Evolutionary conservation across 305 asterid species (phyloP), one percentile per base, ranked within the genome.

Genomic region (Fraxinus angustifolia): DNA sequence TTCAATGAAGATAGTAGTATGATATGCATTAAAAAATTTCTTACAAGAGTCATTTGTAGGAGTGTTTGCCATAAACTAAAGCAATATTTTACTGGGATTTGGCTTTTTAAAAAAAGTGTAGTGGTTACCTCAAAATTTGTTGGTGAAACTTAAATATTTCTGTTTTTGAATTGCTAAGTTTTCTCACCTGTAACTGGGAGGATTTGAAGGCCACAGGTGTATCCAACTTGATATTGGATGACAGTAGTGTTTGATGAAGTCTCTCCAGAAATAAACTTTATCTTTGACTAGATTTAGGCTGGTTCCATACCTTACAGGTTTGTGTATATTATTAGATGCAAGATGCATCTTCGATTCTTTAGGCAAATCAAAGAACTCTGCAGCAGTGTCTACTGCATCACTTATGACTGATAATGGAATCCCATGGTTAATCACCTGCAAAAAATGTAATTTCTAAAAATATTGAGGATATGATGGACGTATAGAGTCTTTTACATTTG

Each of bases 391-490:
- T 72, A 89, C 75, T 28, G 94, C 92, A 56, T 84, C 89, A 28
- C 79, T 81, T 73, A 84, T 74, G 78, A 82, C 75, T 31, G 86
- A 81, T 40, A 79, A 33, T 23, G 89, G 88, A 73, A 92, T 84
- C 60, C 91, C 93, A 53, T 92, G 94, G 85, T 90, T 91, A 86
- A 90, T 85, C 78, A 92, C 94, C 96, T 92, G 86, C 81, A 82
- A 34, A 78, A 35, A 16, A 53, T 53, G 65, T 53, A 53, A 16
- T 4, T 16, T 17, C 8, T 3, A n/a, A 5, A 53, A 21, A 53
- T 53, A 53, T 53, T n/a, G 8, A 14, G 65, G 65, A n/a, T 53
- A n/a, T 16, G 2, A 53, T 45, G 4, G 56, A 45, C 56, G 2
- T 45, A 45, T 45, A 45, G 56, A 45, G 56, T 45, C n/a, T 45